Evolutionary conservation across 129 eudicot species (phyloP).

Genomic region (Deinandra increscens): DNA sequence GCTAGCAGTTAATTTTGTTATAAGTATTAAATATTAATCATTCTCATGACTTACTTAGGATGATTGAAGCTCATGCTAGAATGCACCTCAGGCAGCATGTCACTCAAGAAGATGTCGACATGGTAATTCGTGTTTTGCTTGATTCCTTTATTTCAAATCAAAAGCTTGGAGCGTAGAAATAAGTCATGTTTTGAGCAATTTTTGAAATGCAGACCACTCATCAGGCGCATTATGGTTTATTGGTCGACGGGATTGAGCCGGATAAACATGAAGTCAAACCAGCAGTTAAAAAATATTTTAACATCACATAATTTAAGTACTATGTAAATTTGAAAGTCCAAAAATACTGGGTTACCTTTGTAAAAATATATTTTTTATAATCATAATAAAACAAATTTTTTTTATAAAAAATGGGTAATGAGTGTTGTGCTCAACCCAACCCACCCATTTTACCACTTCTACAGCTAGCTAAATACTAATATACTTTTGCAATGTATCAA

Average conservation of each 20-base stretch:
- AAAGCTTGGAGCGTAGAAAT: slow-evolving; percentile 88
- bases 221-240: no score
- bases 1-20: no score
- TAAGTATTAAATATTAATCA: no score
- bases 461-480: background rate
- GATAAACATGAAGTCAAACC: no score
- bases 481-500: slow-evolving; percentile 1
- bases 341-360: background rate
- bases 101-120: slow-evolving; percentile 95
- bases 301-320: no score
- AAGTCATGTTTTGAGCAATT: no score
- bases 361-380: background rate
- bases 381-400: background rate
- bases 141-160: slow-evolving; percentile 95
- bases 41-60: no score
- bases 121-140: slow-evolving; percentile 91
- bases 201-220: no score
- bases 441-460: slow-evolving; percentile 7
- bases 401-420: background rate
- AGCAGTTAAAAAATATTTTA: no score
- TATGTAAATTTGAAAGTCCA: no score
- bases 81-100: slow-evolving; percentile 93
- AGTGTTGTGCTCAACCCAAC: background rate
- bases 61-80: slow-evolving; percentile 98
- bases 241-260: no score